Evolutionary conservation across 108 stramenopile species (phyloP).

Genomic region (Thalassiosira profunda): DNA sequence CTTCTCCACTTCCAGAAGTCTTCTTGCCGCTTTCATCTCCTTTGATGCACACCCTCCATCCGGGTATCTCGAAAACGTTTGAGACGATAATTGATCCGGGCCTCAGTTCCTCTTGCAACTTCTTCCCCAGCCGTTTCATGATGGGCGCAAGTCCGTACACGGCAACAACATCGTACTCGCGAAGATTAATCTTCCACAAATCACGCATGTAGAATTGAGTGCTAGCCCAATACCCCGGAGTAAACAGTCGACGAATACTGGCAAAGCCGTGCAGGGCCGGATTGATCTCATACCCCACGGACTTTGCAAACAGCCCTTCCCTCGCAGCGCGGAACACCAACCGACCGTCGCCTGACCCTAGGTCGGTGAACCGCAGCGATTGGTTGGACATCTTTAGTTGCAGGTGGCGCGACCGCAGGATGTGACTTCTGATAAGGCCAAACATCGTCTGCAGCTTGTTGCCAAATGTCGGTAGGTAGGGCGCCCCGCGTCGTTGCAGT

Average conservation of each 20-base stretch:
- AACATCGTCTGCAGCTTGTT: constrained; percentile 52
- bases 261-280: constrained; percentile 50
- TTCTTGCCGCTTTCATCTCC: background rate
- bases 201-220: constrained; percentile 53
- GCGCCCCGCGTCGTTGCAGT: constrained; percentile 56
- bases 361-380: constrained; percentile 50
- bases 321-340: constrained; percentile 68
- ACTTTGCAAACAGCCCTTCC: constrained; percentile 52
- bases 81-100: constrained; percentile 61
- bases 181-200: constrained; percentile 59
- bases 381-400: background rate
- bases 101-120: constrained; percentile 56
- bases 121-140: constrained; percentile 57
- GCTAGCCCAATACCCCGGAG: constrained; percentile 50
- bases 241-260: constrained; percentile 31
- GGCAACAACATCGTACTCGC: constrained; percentile 55
- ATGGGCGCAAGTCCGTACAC: constrained; percentile 74
- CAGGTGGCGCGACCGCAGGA: background rate
- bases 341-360: constrained; percentile 70
- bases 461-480: constrained; percentile 60
- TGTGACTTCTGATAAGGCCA: constrained; percentile 29
- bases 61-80: constrained; percentile 67
- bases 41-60: constrained; percentile 38
- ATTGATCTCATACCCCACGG: constrained; percentile 69
- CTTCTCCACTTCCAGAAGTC: constrained; percentile 1